Base-by-base conservation (phyloP, 192 early-diverging fungal genomes). In the Pilobolus umbonatus region DNA sequence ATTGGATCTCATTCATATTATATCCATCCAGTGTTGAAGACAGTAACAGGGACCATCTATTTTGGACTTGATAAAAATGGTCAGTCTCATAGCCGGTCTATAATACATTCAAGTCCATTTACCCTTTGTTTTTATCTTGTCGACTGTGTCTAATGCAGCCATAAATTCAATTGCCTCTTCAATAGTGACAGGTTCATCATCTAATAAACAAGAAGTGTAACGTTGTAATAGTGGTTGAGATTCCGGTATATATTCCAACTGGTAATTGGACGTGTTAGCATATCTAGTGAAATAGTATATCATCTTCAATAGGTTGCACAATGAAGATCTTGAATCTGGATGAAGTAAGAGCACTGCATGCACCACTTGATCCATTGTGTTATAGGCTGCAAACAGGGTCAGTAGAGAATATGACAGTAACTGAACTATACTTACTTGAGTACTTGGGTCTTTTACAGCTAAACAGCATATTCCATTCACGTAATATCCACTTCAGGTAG, bases 341-440 rank as follows among this genome's bases (percentile, higher is more conserved):
- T 69, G 67, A 34, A 69, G 31, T 3, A 69, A 21, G 12, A 69
- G 42, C 9, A 58, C 61, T n/a, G 57, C 61, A 26, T 62, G 67
- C 21, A 55, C 47, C 5, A 38, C 2, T 34, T 3, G 17, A 25
- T 46, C 11, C 21, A 39, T 36, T 42, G 46, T 19, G 14, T n/a
- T 9, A 14, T 47, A 19, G 22, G 0, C 21, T 43, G 15, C 10
- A 11, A 45, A 43, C n/a, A 1, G 34, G 8, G 19, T 29, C 31
- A 21, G n/a, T 52, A 4, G 24, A 31, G 26, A 9, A 24, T 22
- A 31, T 19, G 14, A 11, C 4, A 40, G 19, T 34, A 14, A 19
- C 21, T 15, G 12, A 2, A 28, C 17, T 40, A 15, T 15, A 21
- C 52, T 58, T 62, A 68, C 67, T 32, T 49, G 60, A 63, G 14